Conservation (phyloP, 768 basidiomycete genomes). For the Mycena venus region DNA sequence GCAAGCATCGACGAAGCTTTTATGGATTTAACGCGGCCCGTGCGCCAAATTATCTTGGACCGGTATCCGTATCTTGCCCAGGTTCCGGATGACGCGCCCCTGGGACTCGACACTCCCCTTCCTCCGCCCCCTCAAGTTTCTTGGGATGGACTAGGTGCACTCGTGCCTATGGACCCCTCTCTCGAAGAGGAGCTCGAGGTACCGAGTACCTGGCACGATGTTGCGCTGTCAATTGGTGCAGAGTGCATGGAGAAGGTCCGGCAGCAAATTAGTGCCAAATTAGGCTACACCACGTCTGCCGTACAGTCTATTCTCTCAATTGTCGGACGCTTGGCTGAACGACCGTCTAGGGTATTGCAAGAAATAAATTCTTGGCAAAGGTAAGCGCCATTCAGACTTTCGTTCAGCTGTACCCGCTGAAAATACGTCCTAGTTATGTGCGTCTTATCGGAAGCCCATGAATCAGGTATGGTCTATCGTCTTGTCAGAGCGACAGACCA, state of each 20-base stretch:
- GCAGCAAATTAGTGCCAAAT: constrained; percentile 70
- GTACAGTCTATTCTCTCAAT: constrained; percentile 57
- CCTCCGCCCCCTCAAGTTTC: constrained; percentile 76
- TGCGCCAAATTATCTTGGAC: constrained; percentile 80
- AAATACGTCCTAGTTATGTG: constrained; percentile 74
- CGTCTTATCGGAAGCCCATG: constrained; percentile 93
- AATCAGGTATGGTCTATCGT: constrained; percentile 71
- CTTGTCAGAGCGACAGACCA: neutral
- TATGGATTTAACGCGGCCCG: constrained; percentile 88
- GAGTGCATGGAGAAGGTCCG: constrained; percentile 87
- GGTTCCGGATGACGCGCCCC: constrained; percentile 75
- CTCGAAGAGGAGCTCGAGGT: constrained; percentile 42
- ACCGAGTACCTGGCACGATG: constrained; percentile 87
- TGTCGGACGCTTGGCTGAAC: neutral
- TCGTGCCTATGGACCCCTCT: constrained; percentile 68
- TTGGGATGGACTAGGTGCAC: constrained; percentile 72
- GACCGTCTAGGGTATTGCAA: constrained; percentile 78
- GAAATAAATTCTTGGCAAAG: constrained; percentile 97
- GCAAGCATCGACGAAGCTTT: constrained; percentile 99
- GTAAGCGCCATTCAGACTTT: constrained; percentile 52
- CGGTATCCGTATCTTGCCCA: constrained; percentile 82
- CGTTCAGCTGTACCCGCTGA: constrained; percentile 6
- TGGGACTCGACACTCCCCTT: constrained; percentile 82
- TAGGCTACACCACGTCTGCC: constrained; percentile 96
- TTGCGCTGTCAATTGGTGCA: constrained; percentile 90